These are phyloP conservation scores for Raddia distichophylla DNA, from an alignment of 176 grass and related monocot species.

Conservation along the genomic window DNA sequence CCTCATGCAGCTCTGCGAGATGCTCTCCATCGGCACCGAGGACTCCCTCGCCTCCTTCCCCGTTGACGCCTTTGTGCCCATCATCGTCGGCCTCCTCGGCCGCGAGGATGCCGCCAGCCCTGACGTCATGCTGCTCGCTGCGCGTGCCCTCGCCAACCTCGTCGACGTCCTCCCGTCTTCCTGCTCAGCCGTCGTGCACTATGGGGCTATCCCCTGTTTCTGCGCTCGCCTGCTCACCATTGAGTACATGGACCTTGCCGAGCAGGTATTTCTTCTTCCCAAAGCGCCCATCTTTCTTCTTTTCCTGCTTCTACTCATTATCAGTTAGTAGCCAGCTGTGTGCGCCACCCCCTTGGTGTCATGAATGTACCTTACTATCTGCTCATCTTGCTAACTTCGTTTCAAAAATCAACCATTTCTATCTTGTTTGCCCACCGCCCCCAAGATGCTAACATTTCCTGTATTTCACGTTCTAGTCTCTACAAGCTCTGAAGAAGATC, in stretches of 20 bases:
- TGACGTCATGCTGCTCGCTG: conserved; percentile 87
- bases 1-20: conserved; percentile 88
- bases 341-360: background rate
- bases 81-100: conserved; percentile 73
- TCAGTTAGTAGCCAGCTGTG: background rate
- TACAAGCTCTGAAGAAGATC: conserved; percentile 95
- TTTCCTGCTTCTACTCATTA: background rate
- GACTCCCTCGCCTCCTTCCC: conserved; percentile 79
- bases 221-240: conserved; percentile 88
- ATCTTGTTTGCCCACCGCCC: background rate
- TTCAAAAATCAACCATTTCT: background rate
- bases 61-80: conserved; percentile 82
- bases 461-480: conserved; percentile 47
- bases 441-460: background rate
- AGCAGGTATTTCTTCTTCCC: conserved; percentile 57
- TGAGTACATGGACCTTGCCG: conserved; percentile 96
- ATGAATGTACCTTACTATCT: conserved; percentile 1
- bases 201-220: conserved; percentile 81
- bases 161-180: conserved; percentile 84
- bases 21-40: conserved; percentile 88
- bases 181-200: conserved; percentile 83
- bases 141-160: conserved; percentile 76
- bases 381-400: background rate
- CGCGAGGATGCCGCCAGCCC: conserved; percentile 64
- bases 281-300: background rate